Conservation (phyloP, 768 basidiomycete species). For the Lentinula aciculospora region DNA sequence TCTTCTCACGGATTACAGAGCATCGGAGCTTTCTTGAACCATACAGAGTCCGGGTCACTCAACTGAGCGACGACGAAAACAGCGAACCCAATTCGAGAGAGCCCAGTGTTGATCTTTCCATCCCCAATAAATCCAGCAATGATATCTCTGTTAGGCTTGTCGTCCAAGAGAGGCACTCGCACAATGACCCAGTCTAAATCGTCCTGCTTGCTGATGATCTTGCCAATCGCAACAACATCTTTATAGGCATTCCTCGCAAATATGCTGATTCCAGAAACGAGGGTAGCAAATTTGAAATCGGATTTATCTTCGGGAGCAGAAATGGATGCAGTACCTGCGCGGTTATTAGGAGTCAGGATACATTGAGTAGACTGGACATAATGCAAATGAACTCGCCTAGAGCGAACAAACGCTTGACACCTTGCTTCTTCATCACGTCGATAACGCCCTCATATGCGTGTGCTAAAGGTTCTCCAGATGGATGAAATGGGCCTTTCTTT, state of each 20-base stretch:
- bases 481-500: slow-evolving; percentile 30
- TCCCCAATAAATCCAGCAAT: slow-evolving; percentile 68
- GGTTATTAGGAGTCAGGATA: not conserved
- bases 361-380: not conserved
- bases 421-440: slow-evolving; percentile 44
- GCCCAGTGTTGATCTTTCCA: slow-evolving; percentile 38
- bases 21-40: slow-evolving; percentile 50
- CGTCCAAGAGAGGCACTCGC: slow-evolving; percentile 59
- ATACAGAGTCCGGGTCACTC: slow-evolving; percentile 38
- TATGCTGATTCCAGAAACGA: slow-evolving; percentile 36
- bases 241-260: slow-evolving; percentile 55
- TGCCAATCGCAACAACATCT: slow-evolving; percentile 62
- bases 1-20: slow-evolving; percentile 16
- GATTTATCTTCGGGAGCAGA: slow-evolving; percentile 54
- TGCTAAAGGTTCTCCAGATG: slow-evolving; percentile 53
- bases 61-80: slow-evolving; percentile 56
- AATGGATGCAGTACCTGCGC: slow-evolving; percentile 56
- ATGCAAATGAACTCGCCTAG: slow-evolving; percentile 21
- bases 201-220: slow-evolving; percentile 43
- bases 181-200: slow-evolving; percentile 66
- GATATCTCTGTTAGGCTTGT: slow-evolving; percentile 36
- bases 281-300: slow-evolving; percentile 35
- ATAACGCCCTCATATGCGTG: slow-evolving; percentile 52
- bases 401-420: slow-evolving; percentile 54
- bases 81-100: slow-evolving; percentile 57